Percentiles rank a stretch among this genome's conserved stretches.
Evolutionary conservation across 1,284 basidiomycete species (phyloP).

Genomic region (Schizopora paradoxa): DNA sequence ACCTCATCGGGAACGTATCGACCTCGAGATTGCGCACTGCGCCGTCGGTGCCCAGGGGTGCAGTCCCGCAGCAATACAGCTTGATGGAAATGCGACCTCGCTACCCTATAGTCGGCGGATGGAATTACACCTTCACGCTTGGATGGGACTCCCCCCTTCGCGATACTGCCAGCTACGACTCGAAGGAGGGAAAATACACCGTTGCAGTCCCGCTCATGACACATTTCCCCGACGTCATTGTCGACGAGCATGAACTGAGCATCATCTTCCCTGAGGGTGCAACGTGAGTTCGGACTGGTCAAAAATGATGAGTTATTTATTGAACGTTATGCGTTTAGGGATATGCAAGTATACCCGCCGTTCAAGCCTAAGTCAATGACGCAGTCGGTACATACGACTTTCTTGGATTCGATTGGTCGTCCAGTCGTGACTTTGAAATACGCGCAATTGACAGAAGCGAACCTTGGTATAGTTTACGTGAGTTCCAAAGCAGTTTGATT

Average conservation of each 20-base stretch:
- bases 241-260: slow-evolving; percentile 74
- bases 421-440: slow-evolving; percentile 75
- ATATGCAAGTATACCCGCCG: slow-evolving; percentile 72
- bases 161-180: slow-evolving; percentile 66
- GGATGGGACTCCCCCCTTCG: slow-evolving; percentile 86
- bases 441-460: slow-evolving; percentile 71
- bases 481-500: slow-evolving; percentile 27
- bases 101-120: slow-evolving; percentile 93
- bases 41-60: slow-evolving; percentile 53
- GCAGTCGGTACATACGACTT: slow-evolving; percentile 71
- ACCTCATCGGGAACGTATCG: slow-evolving; percentile 94
- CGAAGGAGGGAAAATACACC: slow-evolving; percentile 55
- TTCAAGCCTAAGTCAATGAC: slow-evolving; percentile 66
- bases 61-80: slow-evolving; percentile 49
- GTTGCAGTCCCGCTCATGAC: slow-evolving; percentile 87
- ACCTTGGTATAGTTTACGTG: slow-evolving; percentile 71
- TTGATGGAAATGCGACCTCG: slow-evolving; percentile 81
- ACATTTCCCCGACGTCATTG: slow-evolving; percentile 71
- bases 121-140: slow-evolving; percentile 95
- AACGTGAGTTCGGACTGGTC: slow-evolving; percentile 50
- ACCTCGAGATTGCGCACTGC: slow-evolving; percentile 80
- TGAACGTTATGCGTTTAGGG: slow-evolving; percentile 41
- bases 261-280: slow-evolving; percentile 94
- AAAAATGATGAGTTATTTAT: slow-evolving; percentile 12
- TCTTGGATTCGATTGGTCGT: slow-evolving; percentile 91